Evolutionary conservation across 306 rosid species (phyloP), one percentile per base, ranked within the genome.

Genomic region (Senna tora): DNA sequence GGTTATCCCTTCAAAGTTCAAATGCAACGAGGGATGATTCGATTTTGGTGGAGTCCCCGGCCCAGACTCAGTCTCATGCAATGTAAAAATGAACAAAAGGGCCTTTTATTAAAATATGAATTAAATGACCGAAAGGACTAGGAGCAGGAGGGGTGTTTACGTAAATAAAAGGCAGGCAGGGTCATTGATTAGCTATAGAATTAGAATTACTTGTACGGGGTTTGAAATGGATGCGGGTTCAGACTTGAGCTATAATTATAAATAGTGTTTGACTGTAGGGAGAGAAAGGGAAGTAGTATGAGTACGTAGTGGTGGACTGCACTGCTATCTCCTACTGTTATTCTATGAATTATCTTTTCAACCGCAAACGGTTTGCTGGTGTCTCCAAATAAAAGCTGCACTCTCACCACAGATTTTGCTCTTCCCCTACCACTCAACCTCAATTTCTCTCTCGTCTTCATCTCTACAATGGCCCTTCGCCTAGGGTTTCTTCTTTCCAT

Each of bases 401-500:
- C 11, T n/a, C 1, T 0, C 19, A 6, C 51, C 1, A 0, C 20
- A 2, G 69, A 22, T 22, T 43, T 1, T 45, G 3, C 16, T 47
- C 9, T 14, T 65, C 67, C 10, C 19, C 51, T 57, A n/a, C 4
- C 72, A 36, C 36, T n/a, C 38, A 21, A 52, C 3, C 19, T 58
- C 4, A 21, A 17, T 25, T 6, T 16, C 60, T 19, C 72, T 74
- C 22, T 9, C 30, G 30, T 25, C 66, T 1, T 15, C 21, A 53
- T 19, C 46, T 21, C 32, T 9, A 30, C 34, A 36, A 89, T 92
- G 96, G 83, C 69, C 53, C 69, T 78, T 82, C 88, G 72, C 25
- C 69, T 79, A 60, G 80, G 84, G 73, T 63, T 80, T 69, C n/a
- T 86, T 74, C 13, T 20, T 12, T 59, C 53, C 1, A 1, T 84